Conservation (phyloP, 495 filamentous ascomycete species). For the Neurospora sp. region DNA sequence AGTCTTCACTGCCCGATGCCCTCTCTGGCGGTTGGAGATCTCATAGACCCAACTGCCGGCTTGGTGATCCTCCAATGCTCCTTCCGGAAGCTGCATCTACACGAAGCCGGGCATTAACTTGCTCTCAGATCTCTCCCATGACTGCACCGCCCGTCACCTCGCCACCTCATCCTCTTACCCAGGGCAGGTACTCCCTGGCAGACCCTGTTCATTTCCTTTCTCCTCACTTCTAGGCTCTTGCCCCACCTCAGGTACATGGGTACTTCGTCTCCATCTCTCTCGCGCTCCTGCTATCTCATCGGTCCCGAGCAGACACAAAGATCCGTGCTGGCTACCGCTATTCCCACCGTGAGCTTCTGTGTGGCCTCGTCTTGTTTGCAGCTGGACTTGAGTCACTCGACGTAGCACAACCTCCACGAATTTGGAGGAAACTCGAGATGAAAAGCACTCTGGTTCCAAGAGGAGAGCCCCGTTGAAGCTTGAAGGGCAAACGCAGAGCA, state of each 20-base stretch:
- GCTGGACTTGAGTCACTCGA: not conserved
- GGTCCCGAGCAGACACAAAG: not conserved
- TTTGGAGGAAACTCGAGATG: not conserved
- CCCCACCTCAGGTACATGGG: not conserved
- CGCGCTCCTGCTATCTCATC: not conserved
- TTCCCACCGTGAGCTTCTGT: not conserved
- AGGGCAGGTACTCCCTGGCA: not conserved
- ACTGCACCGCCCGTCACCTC: not conserved
- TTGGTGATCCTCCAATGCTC: not conserved
- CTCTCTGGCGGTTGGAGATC: not conserved
- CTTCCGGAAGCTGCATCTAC: not conserved
- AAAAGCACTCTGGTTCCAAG: not conserved
- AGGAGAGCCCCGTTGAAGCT: not conserved
- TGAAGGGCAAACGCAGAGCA: not conserved
- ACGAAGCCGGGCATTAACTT: not conserved
- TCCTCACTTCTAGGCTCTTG: not conserved
- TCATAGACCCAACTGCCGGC: not conserved
- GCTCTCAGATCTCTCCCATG: not conserved
- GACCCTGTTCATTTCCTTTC: not conserved
- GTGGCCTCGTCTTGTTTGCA: not conserved
- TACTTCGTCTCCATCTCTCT: not conserved
- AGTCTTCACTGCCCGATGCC: not conserved
- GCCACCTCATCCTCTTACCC: not conserved
- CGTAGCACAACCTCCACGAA: not conserved
- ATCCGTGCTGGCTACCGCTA: not conserved